Base-by-base conservation (phyloP, 345 rosid species). In the Salix suchowensis region DNA sequence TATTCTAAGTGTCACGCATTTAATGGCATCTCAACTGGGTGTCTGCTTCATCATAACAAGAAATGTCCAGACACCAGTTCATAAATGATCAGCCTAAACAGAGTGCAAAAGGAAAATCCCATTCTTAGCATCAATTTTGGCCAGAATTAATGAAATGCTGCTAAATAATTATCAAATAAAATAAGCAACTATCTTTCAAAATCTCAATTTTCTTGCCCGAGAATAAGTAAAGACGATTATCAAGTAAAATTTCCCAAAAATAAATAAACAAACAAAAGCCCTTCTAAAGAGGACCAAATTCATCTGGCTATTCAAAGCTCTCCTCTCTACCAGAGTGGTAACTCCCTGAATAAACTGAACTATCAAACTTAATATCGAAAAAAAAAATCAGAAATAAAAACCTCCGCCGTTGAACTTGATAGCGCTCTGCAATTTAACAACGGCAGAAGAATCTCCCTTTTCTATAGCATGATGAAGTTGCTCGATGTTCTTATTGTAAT, bases 401-500 rank as follows among this genome's bases (percentile, higher is more conserved):
- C 98, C 98, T 91, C 98, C 97, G 68, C 98, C 98, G 72, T 96
- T 96, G 89, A 96, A 96, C 80, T 93, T 96, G 91, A 96, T 86
- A 77, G 97, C 91, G 86, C 91, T 87, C 87, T 96, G 98, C 74
- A 93, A 64, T 86, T 88, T 84, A 61, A 87, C 96, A 34, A 89
- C 84, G 54, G 93, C 64, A 19, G 93, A 79, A 40, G 96, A 44
- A 48, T 92, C 97, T 60, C 92, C 97, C 62, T 89, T 92, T 76
- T 68, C 74, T 2, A 88, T 72, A 54, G 98, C 94, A 13, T 90
- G 86, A 46, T 88, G 82, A 13, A 95, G 96, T 84, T 88, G 91
- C 86, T 93, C 92, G 18, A 92, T 90, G 50, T 96, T 88, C 83
- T 91, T 93, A 87, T 92, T 96, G 84, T 85, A 96, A 82, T 96